Conservation (phyloP, 2,329 filamentous ascomycete genomes). For the Coniella vitis region DNA sequence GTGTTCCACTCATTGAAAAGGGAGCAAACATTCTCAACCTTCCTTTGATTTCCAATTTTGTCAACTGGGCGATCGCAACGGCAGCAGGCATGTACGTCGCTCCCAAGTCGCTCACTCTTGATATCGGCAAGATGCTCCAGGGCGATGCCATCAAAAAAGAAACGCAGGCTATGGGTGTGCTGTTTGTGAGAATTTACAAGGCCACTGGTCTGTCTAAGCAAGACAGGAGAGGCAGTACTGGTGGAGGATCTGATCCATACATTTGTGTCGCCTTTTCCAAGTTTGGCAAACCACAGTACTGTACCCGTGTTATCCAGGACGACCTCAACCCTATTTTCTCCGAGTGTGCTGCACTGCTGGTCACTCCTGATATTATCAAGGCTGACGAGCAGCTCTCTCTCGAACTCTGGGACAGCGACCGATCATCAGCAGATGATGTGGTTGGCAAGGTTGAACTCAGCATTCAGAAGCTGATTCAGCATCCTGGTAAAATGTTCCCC, state of each 20-base stretch:
- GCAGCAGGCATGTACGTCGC: constrained; percentile 89
- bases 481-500: constrained; percentile 87
- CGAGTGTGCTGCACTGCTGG: constrained; percentile 76
- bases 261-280: constrained; percentile 94
- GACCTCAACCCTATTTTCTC: constrained; percentile 91
- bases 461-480: constrained; percentile 90
- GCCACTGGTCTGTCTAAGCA: constrained; percentile 87
- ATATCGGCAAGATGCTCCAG: constrained; percentile 82
- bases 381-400: constrained; percentile 89
- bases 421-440: constrained; percentile 86
- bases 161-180: constrained; percentile 74
- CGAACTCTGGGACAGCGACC: constrained; percentile 93
- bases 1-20: constrained; percentile 84
- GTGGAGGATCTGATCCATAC: constrained; percentile 90
- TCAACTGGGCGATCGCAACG: constrained; percentile 88
- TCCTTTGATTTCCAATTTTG: constrained; percentile 90
- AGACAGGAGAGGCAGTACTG: constrained; percentile 71
- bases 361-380: constrained; percentile 85
- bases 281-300: constrained; percentile 96
- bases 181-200: constrained; percentile 88
- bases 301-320: constrained; percentile 91
- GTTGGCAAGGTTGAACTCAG: constrained; percentile 92
- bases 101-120: constrained; percentile 87
- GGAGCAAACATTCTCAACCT: constrained; percentile 89
- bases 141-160: constrained; percentile 92